Conservation (phyloP, 2,329 filamentous ascomycete species). For the Alternaria brassicae region DNA sequence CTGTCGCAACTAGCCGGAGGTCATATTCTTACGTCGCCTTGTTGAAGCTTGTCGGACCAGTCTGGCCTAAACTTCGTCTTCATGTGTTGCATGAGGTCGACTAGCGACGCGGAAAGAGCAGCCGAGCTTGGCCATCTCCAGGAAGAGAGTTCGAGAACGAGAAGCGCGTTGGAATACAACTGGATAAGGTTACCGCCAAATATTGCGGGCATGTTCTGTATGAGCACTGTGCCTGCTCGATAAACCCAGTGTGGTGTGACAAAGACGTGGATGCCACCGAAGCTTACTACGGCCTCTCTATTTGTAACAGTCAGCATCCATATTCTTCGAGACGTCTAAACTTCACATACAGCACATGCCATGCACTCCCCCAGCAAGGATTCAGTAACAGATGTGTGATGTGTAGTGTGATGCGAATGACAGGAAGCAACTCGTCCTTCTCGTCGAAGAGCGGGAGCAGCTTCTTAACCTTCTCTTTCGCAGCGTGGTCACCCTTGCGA, state of each 20-base stretch:
- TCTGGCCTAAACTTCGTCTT: conserved; percentile 38
- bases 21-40: conserved; percentile 41
- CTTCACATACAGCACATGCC: conserved; percentile 28
- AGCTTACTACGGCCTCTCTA: conserved; percentile 42
- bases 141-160: conserved; percentile 43
- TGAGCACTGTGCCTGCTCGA: conserved; percentile 40
- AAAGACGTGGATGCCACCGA: conserved; percentile 41
- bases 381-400: conserved; percentile 45
- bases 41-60: conserved; percentile 36
- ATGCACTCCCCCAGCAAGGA: conserved; percentile 44
- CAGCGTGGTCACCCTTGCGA: conserved; percentile 38
- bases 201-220: conserved; percentile 42
- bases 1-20: conserved; percentile 6
- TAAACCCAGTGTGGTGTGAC: conserved; percentile 49
- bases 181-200: conserved; percentile 43
- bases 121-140: conserved; percentile 47
- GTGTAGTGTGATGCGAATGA: conserved; percentile 40
- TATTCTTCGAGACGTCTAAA: not conserved
- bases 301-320: conserved; percentile 9
- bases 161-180: conserved; percentile 46
- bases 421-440: conserved; percentile 31
- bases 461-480: conserved; percentile 30
- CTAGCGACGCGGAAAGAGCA: conserved; percentile 36
- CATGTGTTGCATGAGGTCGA: conserved; percentile 44
- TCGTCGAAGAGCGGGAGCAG: conserved; percentile 39